Base-by-base conservation (phyloP, 352 stramenopile genomes). In the Phytophthora pisi region DNA sequence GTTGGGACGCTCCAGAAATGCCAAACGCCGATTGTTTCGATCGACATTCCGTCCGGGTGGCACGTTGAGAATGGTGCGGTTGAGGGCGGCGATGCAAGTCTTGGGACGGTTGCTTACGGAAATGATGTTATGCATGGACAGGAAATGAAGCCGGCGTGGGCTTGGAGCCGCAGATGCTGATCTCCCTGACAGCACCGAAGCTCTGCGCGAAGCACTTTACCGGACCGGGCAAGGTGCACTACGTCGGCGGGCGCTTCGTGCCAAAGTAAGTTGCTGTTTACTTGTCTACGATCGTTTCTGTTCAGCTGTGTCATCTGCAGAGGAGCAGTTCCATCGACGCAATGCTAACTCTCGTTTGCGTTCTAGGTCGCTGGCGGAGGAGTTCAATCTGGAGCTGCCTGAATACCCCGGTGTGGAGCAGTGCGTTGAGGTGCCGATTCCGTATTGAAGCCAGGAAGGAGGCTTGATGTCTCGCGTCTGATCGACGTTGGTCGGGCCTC, bases 1-100 rank as follows among this genome's bases (percentile, higher is more conserved):
- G 85, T 99, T 36, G 34, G 72, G 52, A 81, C 61, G 6, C 72
- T 98, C 30, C 75, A 82, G 63, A 66, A 75, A 50, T 85, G 77
- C 43, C 58, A 71, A 20, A 75, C 83, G 6, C 89, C 93, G 4
- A 95, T 99, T 52, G 82, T 99, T 26, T 98, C 94, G 20, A 96
- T 99, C 4, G 98, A 99, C 76, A 96, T 99, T 62, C 98, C 98
- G 0, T 99, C 95, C 3, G 98, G 97, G 8, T 99, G 97, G 97
- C 87, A 99, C 68, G 97, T 99, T 11, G 93, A 99, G 66, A 73
- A 77, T 59, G 89, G 87, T 90, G 64, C n/a, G 58, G 16, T 15
- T 60, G 13, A 57, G 16, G 8, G 11, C 47, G 13, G 10, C 24
- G n/a, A n/a, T 61, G 10, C 34, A 13, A 24, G 20, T 28, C 2